A percentile compares a stretch with the other conserved stretches of the same genome.
phyloP scores from a whole-genome alignment of 2,329 filamentous ascomycete species.

The Lachnellula arida region DNA sequence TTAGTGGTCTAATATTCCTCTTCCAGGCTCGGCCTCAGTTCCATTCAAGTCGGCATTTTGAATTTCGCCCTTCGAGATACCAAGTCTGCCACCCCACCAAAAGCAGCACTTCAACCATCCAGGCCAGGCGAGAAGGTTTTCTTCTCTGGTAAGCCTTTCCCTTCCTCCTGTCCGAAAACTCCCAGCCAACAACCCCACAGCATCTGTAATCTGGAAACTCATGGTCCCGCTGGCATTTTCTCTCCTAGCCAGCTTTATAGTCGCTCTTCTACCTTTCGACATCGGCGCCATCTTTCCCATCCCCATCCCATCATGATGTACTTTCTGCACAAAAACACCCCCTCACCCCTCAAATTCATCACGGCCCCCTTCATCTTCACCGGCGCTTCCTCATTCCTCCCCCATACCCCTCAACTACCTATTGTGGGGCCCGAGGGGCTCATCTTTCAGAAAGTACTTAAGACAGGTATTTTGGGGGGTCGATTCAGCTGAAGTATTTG shows the following conservation, averaged over 20 bases:
- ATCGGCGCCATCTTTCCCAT: conserved; percentile 47
- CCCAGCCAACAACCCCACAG: too few species aligned
- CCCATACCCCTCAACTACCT: conserved; percentile 68
- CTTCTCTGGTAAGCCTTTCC: conserved; percentile 46
- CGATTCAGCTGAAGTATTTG: conserved; percentile 74
- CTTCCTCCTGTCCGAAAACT: conserved; percentile 36
- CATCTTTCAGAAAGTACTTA: conserved; percentile 32
- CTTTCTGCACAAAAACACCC: conserved; percentile 49
- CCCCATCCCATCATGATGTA: too few species aligned
- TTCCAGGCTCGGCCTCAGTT: conserved; percentile 43
- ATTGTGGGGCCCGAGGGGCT: conserved; percentile 62
- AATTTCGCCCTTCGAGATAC: conserved; percentile 60
- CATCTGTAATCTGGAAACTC: too few species aligned
- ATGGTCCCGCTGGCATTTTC: conserved; percentile 62
- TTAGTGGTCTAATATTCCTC: conserved; percentile 46
- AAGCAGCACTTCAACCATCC: conserved; percentile 47
- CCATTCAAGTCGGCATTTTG: conserved; percentile 60
- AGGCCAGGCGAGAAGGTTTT: conserved; percentile 48
- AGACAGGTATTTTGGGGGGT: conserved; percentile 57
- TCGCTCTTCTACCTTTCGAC: conserved; percentile 66
- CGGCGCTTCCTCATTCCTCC: conserved; percentile 46
- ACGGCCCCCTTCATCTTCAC: conserved; percentile 23
- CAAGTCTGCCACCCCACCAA: conserved; percentile 55
- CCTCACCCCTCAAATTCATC: conserved; percentile 48
- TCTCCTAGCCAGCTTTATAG: conserved; percentile 59